These are phyloP conservation scores for Stylosanthes scabra DNA, from an alignment of 331 rosid genomes.

Conservation along the genomic window DNA sequence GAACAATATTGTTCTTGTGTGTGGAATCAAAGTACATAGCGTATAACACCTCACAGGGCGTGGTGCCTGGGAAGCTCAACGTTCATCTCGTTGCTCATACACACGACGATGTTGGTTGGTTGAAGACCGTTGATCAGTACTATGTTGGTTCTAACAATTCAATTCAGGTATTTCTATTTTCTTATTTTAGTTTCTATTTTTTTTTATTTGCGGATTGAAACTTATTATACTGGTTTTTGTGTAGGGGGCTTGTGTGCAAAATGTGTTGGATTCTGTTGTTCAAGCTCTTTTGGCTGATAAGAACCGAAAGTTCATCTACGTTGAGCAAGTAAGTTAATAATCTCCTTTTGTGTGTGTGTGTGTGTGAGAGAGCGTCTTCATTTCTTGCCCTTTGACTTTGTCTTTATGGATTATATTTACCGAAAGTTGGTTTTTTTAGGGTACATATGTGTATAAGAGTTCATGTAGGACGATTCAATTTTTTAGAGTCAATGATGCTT, in stretches of 20 bases:
- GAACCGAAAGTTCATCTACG: conserved; percentile 89
- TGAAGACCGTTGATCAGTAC: conserved; percentile 97
- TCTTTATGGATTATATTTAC: too few species aligned
- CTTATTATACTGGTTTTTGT: conserved; percentile 17
- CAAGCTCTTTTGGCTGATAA: conserved; percentile 83
- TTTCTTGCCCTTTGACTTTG: too few species aligned
- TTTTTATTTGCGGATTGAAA: conserved; percentile 20
- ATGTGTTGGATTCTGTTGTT: conserved; percentile 88
- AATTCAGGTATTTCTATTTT: conserved; percentile 62
- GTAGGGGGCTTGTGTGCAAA: conserved; percentile 95
- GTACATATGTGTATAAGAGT: too few species aligned
- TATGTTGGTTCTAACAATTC: conserved; percentile 98
- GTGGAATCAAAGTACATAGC: conserved; percentile 48
- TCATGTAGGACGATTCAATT: background rate
- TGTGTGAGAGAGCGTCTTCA: too few species aligned
- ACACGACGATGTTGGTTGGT: conserved; percentile 98
- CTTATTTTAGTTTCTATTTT: background rate
- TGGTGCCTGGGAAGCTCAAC: conserved; percentile 79
- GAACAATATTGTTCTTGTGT: conserved; percentile 16
- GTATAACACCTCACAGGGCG: conserved; percentile 70
- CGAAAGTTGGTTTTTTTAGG: too few species aligned
- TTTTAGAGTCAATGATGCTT: too few species aligned
- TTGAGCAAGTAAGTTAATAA: conserved; percentile 59
- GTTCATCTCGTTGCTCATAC: conserved; percentile 96
- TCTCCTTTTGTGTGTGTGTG: too few species aligned